Evolutionary conservation across 169 alveolate genomes (phyloP), one percentile per base, ranked within the genome.

Genomic region (Plasmodium ovale): DNA sequence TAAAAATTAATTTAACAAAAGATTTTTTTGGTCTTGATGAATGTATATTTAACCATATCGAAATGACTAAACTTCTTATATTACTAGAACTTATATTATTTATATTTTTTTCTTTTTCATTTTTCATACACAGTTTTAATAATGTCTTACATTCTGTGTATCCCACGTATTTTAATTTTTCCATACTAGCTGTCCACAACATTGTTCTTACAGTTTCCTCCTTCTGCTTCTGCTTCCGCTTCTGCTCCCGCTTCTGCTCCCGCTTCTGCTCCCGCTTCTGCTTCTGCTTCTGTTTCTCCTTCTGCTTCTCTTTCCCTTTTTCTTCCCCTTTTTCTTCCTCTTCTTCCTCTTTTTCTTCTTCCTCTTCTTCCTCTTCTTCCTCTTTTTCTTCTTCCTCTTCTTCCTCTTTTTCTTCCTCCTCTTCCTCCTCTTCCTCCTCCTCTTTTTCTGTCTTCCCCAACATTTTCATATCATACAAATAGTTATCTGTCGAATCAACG

Each of bases 141-240:
- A 77, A 77, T 16, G 65, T 77, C 37, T 77, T 77, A 23, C 88
- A 77, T 47, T 77, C 88, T n/a, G 59, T 59, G 21, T 77, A 77
- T 0, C 88, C 88, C 1, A 77, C 88, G 19, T 58, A 77, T 62
- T 77, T 49, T 0, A 59, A 62, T 0, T 31, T 72, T 1, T 53
- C 87, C 87, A 72, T 5, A 72, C 19, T 6, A 35, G 16, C 35
- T 35, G n/a, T n/a, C n/a, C n/a, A n/a, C n/a, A n/a, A n/a, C n/a
- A n/a, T n/a, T n/a, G n/a, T n/a, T n/a, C n/a, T n/a, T n/a, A n/a
- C n/a, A n/a, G n/a, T n/a, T n/a, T n/a, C n/a, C n/a, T n/a, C n/a
- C n/a, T n/a, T n/a, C n/a, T n/a, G n/a, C n/a, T n/a, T n/a, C n/a
- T n/a, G n/a, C n/a, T n/a, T n/a, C n/a, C n/a, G n/a, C n/a, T n/a